Conservation (phyloP, 2,329 filamentous ascomycete genomes). For the Sporothrix pallida region DNA sequence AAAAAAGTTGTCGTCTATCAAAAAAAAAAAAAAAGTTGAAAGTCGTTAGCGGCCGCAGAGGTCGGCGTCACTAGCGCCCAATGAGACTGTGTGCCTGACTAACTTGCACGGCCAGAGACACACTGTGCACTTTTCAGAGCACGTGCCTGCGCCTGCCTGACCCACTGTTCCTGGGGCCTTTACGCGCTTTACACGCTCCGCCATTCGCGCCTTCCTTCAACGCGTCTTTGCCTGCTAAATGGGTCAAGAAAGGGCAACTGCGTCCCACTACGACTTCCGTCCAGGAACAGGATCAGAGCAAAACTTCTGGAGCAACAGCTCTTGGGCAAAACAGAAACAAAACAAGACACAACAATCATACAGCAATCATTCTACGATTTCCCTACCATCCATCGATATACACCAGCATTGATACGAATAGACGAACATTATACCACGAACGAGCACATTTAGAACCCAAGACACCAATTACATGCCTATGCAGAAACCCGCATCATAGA, state of each 20-base stretch:
- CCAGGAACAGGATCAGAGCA: not conserved
- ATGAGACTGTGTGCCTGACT: not conserved
- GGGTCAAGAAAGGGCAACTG: conserved; percentile 30
- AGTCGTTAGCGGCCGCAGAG: conserved; percentile 30
- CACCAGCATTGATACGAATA: conserved; percentile 8
- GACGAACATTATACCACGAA: not conserved
- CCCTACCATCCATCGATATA: not conserved
- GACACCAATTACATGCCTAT: not conserved
- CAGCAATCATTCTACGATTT: not conserved
- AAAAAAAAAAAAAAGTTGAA: conserved; percentile 38
- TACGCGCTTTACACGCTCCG: conserved; percentile 34
- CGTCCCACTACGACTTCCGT: conserved; percentile 17
- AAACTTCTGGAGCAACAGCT: conserved; percentile 20
- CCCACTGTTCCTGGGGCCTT: conserved; percentile 20
- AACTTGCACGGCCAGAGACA: too few relatives aligned
- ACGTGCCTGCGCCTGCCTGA: conserved; percentile 32
- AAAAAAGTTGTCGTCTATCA: conserved; percentile 36
- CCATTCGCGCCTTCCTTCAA: conserved; percentile 32
- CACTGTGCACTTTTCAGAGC: conserved; percentile 22
- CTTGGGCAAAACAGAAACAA: not conserved
- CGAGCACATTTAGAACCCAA: not conserved
- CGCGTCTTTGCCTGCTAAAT: conserved; percentile 33
- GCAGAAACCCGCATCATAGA: conserved; percentile 9
- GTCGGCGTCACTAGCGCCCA: conserved; percentile 29
- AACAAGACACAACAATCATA: not conserved